These are phyloP conservation scores for Podaxis sp. DNA, from an alignment of 768 basidiomycete genomes.

Conservation along the genomic window DNA sequence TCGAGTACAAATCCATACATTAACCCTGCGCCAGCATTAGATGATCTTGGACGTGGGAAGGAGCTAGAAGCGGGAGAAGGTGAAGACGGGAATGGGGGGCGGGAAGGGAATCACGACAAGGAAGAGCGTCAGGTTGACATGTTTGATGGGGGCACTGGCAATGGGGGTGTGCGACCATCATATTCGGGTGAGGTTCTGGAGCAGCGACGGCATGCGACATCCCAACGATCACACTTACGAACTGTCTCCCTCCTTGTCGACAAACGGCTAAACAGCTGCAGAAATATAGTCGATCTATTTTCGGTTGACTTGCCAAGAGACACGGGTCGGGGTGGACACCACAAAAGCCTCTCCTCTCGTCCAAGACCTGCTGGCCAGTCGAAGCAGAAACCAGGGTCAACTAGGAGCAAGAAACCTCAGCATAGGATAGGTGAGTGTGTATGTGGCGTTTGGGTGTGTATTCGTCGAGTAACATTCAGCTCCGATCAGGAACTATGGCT, in stretches of 20 bases:
- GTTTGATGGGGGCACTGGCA: neutral
- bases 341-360: neutral
- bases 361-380: neutral
- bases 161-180: constrained; percentile 13
- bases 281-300: constrained; percentile 11
- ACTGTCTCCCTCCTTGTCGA: constrained; percentile 12
- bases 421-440: constrained; percentile 1
- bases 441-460: too few relatives aligned
- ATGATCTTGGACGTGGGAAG: constrained; percentile 24
- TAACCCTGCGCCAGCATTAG: constrained; percentile 41
- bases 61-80: constrained; percentile 10
- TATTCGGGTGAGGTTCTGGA: neutral
- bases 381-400: neutral
- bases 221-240: constrained; percentile 9
- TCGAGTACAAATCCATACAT: constrained; percentile 42
- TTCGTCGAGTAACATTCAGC: too few relatives aligned
- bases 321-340: neutral
- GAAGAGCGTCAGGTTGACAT: constrained; percentile 1
- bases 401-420: neutral
- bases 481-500: neutral
- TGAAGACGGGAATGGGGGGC: neutral
- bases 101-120: neutral
- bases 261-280: constrained; percentile 1
- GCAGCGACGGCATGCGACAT: constrained; percentile 2
- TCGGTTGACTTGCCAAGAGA: constrained; percentile 4